Conservation (phyloP, 352 stramenopile species). For the Globisporangium ultimum region DNA sequence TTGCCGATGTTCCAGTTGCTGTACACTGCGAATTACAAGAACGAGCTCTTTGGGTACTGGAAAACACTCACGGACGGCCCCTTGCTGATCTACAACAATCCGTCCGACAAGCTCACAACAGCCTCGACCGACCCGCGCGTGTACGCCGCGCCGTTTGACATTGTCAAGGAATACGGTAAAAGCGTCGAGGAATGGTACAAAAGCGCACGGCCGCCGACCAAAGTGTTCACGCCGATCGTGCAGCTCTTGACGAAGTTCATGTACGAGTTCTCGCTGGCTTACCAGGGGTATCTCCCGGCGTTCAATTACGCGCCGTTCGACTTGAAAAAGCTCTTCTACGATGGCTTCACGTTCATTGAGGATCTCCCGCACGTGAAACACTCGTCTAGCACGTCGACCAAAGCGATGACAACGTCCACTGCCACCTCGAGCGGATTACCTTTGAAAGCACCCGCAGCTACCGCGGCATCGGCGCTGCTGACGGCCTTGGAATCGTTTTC, state of each 20-base stretch:
- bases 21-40: constrained; percentile 87
- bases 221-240: constrained; percentile 66
- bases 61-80: constrained; percentile 79
- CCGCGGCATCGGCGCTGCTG: constrained; percentile 17
- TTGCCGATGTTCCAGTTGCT: constrained; percentile 91
- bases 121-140: constrained; percentile 24
- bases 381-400: constrained; percentile 17
- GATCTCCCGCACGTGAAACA: constrained; percentile 46
- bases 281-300: constrained; percentile 58
- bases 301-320: constrained; percentile 83
- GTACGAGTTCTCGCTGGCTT: constrained; percentile 82
- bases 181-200: constrained; percentile 88
- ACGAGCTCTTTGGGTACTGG: constrained; percentile 91
- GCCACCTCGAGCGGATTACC: constrained; percentile 7
- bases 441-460: constrained; percentile 23
- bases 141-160: constrained; percentile 82
- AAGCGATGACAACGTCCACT: constrained; percentile 1
- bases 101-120: constrained; percentile 13
- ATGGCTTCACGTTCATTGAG: constrained; percentile 77
- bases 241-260: constrained; percentile 89
- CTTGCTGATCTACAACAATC: constrained; percentile 41
- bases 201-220: constrained; percentile 64
- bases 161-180: constrained; percentile 91
- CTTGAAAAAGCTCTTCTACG: constrained; percentile 52
- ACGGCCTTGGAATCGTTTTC: constrained; percentile 22